phyloP scores from a whole-genome alignment of 352 stramenopile genomes.

The Blastocystis sp. region DNA sequence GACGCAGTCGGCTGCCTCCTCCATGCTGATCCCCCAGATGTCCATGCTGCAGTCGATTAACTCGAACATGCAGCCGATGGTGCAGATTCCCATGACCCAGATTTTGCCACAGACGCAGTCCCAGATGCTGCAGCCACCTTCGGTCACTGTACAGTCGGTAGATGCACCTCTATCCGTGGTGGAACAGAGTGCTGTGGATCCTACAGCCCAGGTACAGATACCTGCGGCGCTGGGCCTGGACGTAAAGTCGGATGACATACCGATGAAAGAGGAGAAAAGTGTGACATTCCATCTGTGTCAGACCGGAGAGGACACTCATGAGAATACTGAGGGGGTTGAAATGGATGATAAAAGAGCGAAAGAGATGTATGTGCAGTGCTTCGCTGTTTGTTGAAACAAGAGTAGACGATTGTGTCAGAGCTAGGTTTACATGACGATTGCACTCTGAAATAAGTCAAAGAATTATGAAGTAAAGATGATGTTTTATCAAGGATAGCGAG shows the following conservation, averaged over 20 bases:
- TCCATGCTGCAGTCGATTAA: conserved; percentile 32
- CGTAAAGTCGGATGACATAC: not conserved
- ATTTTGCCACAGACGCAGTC: not conserved
- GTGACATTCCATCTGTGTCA: not conserved
- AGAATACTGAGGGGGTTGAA: not conserved
- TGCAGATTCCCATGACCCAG: conserved; percentile 6
- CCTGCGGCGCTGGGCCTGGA: not conserved
- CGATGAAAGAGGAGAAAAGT: conserved; percentile 1
- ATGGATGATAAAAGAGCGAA: conserved; percentile 21
- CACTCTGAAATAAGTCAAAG: no score
- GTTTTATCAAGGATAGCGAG: no score
- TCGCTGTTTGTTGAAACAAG: not conserved
- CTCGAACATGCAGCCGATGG: not conserved
- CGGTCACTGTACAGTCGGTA: not conserved
- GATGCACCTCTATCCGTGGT: not conserved
- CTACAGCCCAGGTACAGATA: not conserved
- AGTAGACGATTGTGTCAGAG: not conserved
- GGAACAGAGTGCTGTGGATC: not conserved
- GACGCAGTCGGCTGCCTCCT: not conserved
- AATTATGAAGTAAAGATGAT: no score
- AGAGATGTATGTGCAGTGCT: conserved; percentile 25
- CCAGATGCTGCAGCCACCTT: not conserved
- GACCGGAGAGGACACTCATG: not conserved
- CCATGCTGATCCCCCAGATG: not conserved
- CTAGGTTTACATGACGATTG: no score